phyloP scores from a whole-genome alignment of 2,329 filamentous ascomycete species.

The Colletotrichum tropicale region DNA sequence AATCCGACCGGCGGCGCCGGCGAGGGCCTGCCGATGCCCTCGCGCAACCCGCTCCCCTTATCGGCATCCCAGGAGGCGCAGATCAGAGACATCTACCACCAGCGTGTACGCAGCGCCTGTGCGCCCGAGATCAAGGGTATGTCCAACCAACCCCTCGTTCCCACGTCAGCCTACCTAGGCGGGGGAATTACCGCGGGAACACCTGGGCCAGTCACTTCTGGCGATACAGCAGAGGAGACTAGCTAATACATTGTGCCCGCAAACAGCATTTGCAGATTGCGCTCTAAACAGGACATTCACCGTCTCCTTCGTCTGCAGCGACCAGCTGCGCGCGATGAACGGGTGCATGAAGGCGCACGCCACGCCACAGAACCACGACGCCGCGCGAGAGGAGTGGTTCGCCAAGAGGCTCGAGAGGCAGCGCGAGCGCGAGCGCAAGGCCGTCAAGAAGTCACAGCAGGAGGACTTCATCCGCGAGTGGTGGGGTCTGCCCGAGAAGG shows the following conservation, averaged over 20 bases:
- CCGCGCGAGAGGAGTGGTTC: conserved; percentile 94
- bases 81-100: conserved; percentile 81
- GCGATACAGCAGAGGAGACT: background rate
- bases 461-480: conserved; percentile 70
- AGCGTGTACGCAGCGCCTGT: conserved; percentile 78
- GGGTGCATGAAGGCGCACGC: conserved; percentile 88
- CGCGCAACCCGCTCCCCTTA: conserved; percentile 81
- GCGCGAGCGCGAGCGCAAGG: conserved; percentile 68
- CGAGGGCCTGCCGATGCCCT: conserved; percentile 51
- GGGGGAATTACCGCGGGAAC: background rate
- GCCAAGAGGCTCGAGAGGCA: conserved; percentile 73
- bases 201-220: background rate
- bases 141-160: background rate
- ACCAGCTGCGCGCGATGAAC: conserved; percentile 87
- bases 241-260: background rate
- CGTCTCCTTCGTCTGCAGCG: conserved; percentile 84
- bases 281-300: conserved; percentile 85
- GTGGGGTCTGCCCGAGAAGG: conserved; percentile 67
- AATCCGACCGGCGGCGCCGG: conserved; percentile 28
- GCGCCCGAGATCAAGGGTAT: conserved; percentile 79
- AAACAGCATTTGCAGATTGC: conserved; percentile 88
- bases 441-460: conserved; percentile 63
- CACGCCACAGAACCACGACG: conserved; percentile 83
- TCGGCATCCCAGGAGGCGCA: conserved; percentile 82
- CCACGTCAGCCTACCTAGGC: background rate